Evolutionary conservation across 2,329 filamentous ascomycete species (phyloP).

Genomic region (Phaeoacremonium minimum): DNA sequence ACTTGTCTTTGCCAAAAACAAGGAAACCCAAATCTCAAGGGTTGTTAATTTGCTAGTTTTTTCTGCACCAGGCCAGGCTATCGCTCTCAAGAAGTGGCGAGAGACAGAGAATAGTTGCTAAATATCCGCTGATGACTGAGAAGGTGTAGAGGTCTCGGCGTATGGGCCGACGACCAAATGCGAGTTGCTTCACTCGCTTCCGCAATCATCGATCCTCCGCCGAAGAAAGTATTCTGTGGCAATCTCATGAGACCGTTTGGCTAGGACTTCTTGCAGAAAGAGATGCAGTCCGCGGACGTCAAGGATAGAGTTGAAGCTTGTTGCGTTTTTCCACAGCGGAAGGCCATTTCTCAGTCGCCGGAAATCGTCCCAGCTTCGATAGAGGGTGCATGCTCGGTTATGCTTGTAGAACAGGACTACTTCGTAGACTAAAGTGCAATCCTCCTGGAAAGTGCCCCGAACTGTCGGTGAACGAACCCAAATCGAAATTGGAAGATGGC

Average conservation of each 20-base stretch:
- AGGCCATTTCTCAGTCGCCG: constrained; percentile 10
- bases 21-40: too few species aligned
- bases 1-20: too few species aligned
- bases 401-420: constrained; percentile 21
- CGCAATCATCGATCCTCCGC: constrained; percentile 21
- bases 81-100: too few species aligned
- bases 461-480: constrained; percentile 16
- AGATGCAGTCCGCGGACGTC: constrained; percentile 12
- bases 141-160: too few species aligned
- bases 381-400: constrained; percentile 25
- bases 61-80: too few species aligned
- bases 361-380: constrained; percentile 21
- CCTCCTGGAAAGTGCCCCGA: constrained; percentile 2
- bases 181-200: constrained; percentile 2
- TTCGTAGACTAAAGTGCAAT: constrained; percentile 12
- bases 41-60: too few species aligned
- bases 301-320: constrained; percentile 4
- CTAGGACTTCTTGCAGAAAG: constrained; percentile 12
- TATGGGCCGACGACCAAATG: too few species aligned
- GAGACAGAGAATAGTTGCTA: too few species aligned
- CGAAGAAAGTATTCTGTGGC: constrained; percentile 21
- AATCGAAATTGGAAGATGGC: constrained; percentile 14
- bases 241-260: constrained; percentile 7
- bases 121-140: too few species aligned
- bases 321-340: constrained; percentile 3